Evolutionary conservation across 345 rosid genomes (phyloP), one percentile per base, ranked within the genome.

Genomic region (Pugionium dolabratum): DNA sequence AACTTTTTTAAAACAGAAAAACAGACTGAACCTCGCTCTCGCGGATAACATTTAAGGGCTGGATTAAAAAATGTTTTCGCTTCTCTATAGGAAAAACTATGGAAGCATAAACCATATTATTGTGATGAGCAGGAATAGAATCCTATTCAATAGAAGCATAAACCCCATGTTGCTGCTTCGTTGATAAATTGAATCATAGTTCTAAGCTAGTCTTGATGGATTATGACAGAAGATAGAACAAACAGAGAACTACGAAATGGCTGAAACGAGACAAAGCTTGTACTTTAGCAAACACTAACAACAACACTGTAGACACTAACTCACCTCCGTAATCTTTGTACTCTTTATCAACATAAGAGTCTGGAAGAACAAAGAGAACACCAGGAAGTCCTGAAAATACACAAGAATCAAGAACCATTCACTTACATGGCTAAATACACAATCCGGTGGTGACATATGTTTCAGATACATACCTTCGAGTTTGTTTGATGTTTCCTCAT

Each of bases 281-380:
- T 29, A 5, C 30, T 26, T 6, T 41, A 58, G 7, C 49, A 59
- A 31, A 11, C 7, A 11, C 64, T 6, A 45, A 45, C 41, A 61
- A 47, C 33, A 9, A 9, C 18, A 18, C 18, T 7, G 8, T 5
- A 27, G 41, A 32, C 54, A 51, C 7, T 0, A 36, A 32, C 83
- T 79, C 77, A 89, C 98, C 97, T 0, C 98, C 95, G 61, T 92
- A 92, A 64, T 92, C 97, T 73, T 86, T 82, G 81, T 82, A 29
- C 56, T 89, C 95, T 8, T 81, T 81, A 57, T 89, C 96, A 11
- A 89, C 93, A 50, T 82, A 87, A 18, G 98, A 89, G 69, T 92
- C 98, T 0, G 98, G 97, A 10, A 92, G 82, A 64, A 92, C 85
- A 39, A 92, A 92, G 64, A 89, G 62, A 44, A 92, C 97, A 56